phyloP scores from a whole-genome alignment of 345 rosid species.

The Camelina neglecta region DNA sequence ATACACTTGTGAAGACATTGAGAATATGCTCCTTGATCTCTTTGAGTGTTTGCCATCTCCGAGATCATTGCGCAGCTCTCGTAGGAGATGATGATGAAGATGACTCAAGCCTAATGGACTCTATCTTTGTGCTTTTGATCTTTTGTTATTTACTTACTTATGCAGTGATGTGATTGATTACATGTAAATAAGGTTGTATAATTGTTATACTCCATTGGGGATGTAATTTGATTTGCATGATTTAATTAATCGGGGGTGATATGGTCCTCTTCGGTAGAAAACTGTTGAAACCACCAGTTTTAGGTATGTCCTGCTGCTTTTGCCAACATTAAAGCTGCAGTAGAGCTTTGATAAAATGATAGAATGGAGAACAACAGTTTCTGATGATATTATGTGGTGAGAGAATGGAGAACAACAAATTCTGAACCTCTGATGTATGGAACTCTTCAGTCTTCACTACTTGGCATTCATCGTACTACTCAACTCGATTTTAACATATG shows the following conservation, averaged over 20 bases:
- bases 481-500: background rate
- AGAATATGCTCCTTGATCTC: constrained; percentile 60
- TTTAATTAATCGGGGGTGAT: too few relatives aligned
- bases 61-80: constrained; percentile 52
- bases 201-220: constrained; percentile 5
- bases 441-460: background rate
- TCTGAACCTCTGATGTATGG: background rate
- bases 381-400: background rate
- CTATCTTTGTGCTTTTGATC: constrained; percentile 13
- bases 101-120: background rate
- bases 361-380: too few relatives aligned
- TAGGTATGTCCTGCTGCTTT: too few relatives aligned
- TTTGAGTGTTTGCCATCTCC: constrained; percentile 58
- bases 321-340: too few relatives aligned
- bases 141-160: constrained; percentile 8
- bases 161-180: constrained; percentile 18
- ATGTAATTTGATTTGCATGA: constrained; percentile 20
- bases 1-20: constrained; percentile 65
- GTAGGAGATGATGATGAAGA: constrained; percentile 50
- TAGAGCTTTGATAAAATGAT: too few relatives aligned
- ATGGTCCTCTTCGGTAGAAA: too few relatives aligned
- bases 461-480: background rate
- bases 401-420: too few relatives aligned
- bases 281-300: too few relatives aligned
- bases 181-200: constrained; percentile 28